A percentile compares a stretch with the other conserved stretches of the same genome.
Conservation (phyloP, 495 filamentous ascomycete genomes). For the Trypethelium eluteriae region DNA sequence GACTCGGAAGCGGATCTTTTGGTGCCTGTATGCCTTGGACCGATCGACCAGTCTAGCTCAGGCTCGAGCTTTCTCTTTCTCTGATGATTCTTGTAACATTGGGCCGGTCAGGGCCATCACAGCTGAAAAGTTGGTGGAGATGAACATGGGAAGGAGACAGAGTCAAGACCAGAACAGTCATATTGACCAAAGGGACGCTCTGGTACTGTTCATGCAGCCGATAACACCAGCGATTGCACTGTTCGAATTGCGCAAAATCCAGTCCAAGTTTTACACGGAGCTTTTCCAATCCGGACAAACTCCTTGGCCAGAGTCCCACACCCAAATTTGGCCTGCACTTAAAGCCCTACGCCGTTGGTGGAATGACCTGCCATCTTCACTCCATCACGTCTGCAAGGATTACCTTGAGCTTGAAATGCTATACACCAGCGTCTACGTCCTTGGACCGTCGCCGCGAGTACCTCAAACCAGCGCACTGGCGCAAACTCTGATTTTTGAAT, state of each 20-base stretch:
- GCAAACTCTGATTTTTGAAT: constrained; percentile 71
- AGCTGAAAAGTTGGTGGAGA: constrained; percentile 21
- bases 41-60: constrained; percentile 77
- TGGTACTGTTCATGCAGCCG: background rate
- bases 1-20: constrained; percentile 69
- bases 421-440: constrained; percentile 75
- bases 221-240: constrained; percentile 45
- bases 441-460: constrained; percentile 65
- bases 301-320: constrained; percentile 38
- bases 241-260: constrained; percentile 65
- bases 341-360: constrained; percentile 32
- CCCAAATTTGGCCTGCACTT: constrained; percentile 33
- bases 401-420: constrained; percentile 74
- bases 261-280: constrained; percentile 76
- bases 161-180: background rate
- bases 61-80: constrained; percentile 78
- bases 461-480: constrained; percentile 58
- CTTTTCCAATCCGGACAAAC: constrained; percentile 64
- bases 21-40: constrained; percentile 80
- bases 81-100: constrained; percentile 49
- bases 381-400: constrained; percentile 52
- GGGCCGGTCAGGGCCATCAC: background rate
- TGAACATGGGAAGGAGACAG: constrained; percentile 13
- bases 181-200: background rate
- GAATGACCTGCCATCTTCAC: constrained; percentile 49